These are phyloP conservation scores for Aureobasidium sp. DNA, from an alignment of 2,329 filamentous ascomycete species.

Conservation along the genomic window DNA sequence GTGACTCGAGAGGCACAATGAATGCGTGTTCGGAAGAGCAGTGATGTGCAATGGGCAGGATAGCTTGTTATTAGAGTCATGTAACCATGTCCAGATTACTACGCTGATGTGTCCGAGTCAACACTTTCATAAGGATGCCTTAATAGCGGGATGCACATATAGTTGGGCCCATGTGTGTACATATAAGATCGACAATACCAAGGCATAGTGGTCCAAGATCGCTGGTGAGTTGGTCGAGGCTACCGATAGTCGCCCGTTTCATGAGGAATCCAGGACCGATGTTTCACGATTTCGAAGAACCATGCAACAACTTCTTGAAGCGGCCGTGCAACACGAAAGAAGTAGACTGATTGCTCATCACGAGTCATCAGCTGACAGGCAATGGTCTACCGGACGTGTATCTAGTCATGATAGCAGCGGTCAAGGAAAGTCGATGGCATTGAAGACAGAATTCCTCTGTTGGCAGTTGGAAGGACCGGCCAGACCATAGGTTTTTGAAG, in stretches of 20 bases:
- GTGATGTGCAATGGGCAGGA: neutral
- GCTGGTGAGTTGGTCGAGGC: neutral
- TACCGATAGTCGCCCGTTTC: neutral
- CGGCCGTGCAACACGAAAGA: neutral
- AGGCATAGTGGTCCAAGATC: neutral
- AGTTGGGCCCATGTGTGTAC: neutral
- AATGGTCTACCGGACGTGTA: neutral
- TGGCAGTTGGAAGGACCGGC: neutral
- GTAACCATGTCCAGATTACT: neutral
- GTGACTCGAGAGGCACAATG: neutral
- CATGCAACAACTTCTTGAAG: conserved; percentile 2
- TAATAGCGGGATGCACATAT: neutral
- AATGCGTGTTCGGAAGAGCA: no score
- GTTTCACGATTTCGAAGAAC: neutral
- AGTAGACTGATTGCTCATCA: neutral
- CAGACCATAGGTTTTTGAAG: neutral
- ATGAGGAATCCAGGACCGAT: neutral
- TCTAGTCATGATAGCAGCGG: neutral
- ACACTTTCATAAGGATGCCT: neutral
- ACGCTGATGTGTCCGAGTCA: neutral
- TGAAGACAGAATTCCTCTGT: neutral
- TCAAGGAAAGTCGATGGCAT: neutral
- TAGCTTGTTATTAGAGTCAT: neutral
- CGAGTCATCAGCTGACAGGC: neutral
- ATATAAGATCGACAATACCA: neutral